Conservation (phyloP, 345 rosid species). For the Rhodomyrtus tomentosa region DNA sequence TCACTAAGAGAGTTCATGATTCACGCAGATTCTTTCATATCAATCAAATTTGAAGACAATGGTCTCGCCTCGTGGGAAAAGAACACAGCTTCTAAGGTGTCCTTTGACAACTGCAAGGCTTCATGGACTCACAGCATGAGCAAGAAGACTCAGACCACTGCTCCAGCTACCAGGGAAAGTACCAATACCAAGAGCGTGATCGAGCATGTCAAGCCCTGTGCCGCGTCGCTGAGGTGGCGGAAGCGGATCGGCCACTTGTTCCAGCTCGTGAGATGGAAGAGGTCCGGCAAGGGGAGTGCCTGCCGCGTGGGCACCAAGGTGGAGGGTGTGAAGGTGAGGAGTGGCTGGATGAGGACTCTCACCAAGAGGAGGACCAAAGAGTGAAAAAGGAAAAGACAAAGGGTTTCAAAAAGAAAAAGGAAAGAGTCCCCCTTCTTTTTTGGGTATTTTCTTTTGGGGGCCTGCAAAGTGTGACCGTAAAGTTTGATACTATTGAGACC, state of each 20-base stretch:
- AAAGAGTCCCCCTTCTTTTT: neutral
- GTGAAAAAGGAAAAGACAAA: neutral
- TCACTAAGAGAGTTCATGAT: neutral
- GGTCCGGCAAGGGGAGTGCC: slow-evolving; percentile 45
- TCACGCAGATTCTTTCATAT: slow-evolving; percentile 79
- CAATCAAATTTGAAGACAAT: slow-evolving; percentile 78
- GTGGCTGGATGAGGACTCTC: slow-evolving; percentile 75
- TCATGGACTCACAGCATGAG: slow-evolving; percentile 17
- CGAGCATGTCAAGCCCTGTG: slow-evolving; percentile 50
- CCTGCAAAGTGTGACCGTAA: neutral
- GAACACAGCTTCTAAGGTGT: slow-evolving; percentile 37
- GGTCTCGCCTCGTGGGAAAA: slow-evolving; percentile 90
- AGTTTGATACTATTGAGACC: neutral
- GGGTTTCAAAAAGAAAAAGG: neutral
- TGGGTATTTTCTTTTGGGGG: neutral
- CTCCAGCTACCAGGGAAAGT: neutral
- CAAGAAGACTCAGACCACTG: neutral
- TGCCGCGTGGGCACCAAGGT: slow-evolving; percentile 64
- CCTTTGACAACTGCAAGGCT: slow-evolving; percentile 35
- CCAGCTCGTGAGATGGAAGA: slow-evolving; percentile 70
- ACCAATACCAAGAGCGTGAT: slow-evolving; percentile 37
- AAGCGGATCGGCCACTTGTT: slow-evolving; percentile 73
- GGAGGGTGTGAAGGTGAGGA: slow-evolving; percentile 70
- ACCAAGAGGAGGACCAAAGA: slow-evolving; percentile 63
- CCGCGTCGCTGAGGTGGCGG: slow-evolving; percentile 66